These are phyloP conservation scores for Spergularia bocconei DNA, from an alignment of 148 eudicot species.

Conservation along the genomic window DNA sequence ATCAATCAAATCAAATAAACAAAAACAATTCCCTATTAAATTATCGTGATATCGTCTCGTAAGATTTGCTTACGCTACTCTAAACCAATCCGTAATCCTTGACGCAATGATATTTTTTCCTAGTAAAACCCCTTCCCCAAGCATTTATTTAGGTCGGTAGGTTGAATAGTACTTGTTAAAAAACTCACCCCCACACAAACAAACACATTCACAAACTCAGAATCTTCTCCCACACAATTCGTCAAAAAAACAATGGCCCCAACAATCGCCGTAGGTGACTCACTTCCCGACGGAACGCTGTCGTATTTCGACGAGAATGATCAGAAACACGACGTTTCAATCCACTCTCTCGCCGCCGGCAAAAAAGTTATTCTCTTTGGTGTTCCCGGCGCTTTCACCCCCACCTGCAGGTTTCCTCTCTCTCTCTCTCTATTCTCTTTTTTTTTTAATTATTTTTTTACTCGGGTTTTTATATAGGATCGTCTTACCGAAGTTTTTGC, in stretches of 20 bases:
- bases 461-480: too few species aligned
- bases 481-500: neutral
- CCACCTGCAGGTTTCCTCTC: slow-evolving; percentile 92
- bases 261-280: slow-evolving; percentile 42
- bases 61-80: too few species aligned
- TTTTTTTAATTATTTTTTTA: neutral
- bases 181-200: neutral
- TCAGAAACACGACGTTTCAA: slow-evolving; percentile 38
- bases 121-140: too few species aligned
- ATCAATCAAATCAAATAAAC: too few species aligned
- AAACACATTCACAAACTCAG: neutral
- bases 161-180: neutral
- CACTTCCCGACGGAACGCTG: slow-evolving; percentile 60
- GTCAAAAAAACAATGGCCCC: slow-evolving; percentile 45
- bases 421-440: too few species aligned
- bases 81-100: too few species aligned
- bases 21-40: too few species aligned
- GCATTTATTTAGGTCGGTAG: neutral
- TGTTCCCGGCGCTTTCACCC: slow-evolving; percentile 85
- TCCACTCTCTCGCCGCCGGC: slow-evolving; percentile 65
- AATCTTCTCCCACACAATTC: neutral
- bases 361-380: slow-evolving; percentile 62
- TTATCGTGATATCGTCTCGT: too few species aligned
- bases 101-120: too few species aligned
- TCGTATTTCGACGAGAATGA: slow-evolving; percentile 51